Percentiles rank a stretch among this genome's conserved stretches.
Conservation (phyloP, 2,329 filamentous ascomycete genomes). For the Myriosclerotinia scirpicola region DNA sequence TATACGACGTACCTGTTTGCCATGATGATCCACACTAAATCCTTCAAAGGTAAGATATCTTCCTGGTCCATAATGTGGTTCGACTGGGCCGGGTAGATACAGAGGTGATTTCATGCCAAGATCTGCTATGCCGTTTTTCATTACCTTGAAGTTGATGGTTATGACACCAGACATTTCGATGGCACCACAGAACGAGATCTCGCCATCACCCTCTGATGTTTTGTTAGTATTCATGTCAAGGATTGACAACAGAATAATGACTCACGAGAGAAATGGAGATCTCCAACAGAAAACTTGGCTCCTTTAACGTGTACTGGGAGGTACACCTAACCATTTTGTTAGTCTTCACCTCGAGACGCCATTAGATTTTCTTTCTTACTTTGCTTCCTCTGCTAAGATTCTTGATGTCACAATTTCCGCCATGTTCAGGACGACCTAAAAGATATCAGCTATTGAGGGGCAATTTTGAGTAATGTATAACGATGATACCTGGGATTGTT, state of each 20-base stretch:
- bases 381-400: constrained; percentile 69
- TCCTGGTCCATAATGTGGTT: constrained; percentile 82
- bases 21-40: constrained; percentile 83
- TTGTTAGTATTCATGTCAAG: not conserved
- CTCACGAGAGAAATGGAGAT: constrained; percentile 57
- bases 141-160: constrained; percentile 84
- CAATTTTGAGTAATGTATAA: not conserved
- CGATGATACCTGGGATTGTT: constrained; percentile 67
- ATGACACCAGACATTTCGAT: constrained; percentile 95
- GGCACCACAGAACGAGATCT: constrained; percentile 84
- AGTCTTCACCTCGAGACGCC: not conserved
- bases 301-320: constrained; percentile 83
- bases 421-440: constrained; percentile 44
- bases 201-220: constrained; percentile 84
- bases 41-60: constrained; percentile 84
- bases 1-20: constrained; percentile 72
- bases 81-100: constrained; percentile 82
- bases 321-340: constrained; percentile 65
- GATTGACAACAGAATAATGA: not conserved
- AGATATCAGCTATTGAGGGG: constrained; percentile 14
- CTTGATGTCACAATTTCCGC: constrained; percentile 91
- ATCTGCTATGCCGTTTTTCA: constrained; percentile 75
- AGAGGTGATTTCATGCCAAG: constrained; percentile 80
- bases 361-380: constrained; percentile 3
- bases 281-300: constrained; percentile 87